Evolutionary conservation across 2,329 filamentous ascomycete species (phyloP).

Genomic region (Curvularia lunata): DNA sequence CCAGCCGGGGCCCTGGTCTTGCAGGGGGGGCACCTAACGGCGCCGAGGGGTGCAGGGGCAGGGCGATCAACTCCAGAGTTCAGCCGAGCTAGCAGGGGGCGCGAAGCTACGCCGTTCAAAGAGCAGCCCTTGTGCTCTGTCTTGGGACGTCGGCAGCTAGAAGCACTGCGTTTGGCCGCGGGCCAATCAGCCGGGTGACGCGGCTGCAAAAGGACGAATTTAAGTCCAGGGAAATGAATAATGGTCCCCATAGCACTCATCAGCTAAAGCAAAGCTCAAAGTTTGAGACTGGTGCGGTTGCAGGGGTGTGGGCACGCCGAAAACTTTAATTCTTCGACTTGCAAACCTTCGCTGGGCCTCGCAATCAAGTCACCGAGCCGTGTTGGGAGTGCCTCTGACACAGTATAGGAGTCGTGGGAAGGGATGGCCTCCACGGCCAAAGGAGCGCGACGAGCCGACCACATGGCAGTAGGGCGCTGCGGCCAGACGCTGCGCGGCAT

Average conservation of each 20-base stretch:
- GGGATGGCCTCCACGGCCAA: conserved; percentile 10
- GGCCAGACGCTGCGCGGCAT: conserved; percentile 8
- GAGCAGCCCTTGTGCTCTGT: conserved; percentile 34
- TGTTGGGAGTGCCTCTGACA: conserved; percentile 26
- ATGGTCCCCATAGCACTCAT: conserved; percentile 32
- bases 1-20: conserved; percentile 34
- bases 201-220: conserved; percentile 16
- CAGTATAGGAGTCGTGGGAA: conserved; percentile 16
- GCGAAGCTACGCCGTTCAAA: conserved; percentile 37
- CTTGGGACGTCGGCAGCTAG: conserved; percentile 34
- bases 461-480: conserved; percentile 1
- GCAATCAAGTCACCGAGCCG: conserved; percentile 35
- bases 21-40: conserved; percentile 37
- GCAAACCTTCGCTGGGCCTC: conserved; percentile 39
- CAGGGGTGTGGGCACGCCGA: conserved; percentile 45
- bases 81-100: conserved; percentile 42
- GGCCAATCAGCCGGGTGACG: conserved; percentile 31
- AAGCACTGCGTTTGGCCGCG: conserved; percentile 17
- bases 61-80: conserved; percentile 31
- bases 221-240: conserved; percentile 39
- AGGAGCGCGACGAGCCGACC: not conserved
- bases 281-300: conserved; percentile 49
- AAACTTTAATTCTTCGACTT: conserved; percentile 46
- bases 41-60: conserved; percentile 35
- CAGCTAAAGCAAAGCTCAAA: conserved; percentile 39